Evolutionary conservation across 305 asterid species (phyloP), one percentile per base, ranked within the genome.

Genomic region (Fraxinus platypoda): DNA sequence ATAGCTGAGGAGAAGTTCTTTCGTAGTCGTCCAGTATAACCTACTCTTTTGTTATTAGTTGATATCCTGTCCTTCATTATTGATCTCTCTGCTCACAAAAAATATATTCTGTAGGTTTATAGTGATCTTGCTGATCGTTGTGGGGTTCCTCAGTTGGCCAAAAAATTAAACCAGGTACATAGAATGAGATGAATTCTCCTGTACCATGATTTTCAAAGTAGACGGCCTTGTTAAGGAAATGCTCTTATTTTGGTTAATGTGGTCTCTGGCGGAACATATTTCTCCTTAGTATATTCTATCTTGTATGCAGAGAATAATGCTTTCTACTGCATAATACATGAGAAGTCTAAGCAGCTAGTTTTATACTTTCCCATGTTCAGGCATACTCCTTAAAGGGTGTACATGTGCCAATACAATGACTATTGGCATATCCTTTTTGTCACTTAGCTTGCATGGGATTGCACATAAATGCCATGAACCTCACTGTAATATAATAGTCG

Each of bases 151-250:
- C 81, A 83, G 33, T 81, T 87, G 81, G 88, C 90, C 33, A 85
- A 85, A 75, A 87, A 87, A 77, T 79, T 87, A 76, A 87, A 85
- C 85, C 85, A 85, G 90, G 90, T 86, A 46, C n/a, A 34, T 80
- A 2, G 7, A 2, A 34, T 79, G 26, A 25, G 41, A 19, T 33
- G 71, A 17, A 21, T 21, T 31, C 66, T 72, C 21, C 26, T 41
- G 19, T 28, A 35, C 34, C 19, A 37, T n/a, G 35, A 23, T 3
- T 66, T 66, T 12, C 74, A 66, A 25, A 23, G 74, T 66, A 66
- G 35, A 66, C 33, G 2, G 74, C 74, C 74, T 66, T 66, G 74
- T 66, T 66, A 66, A 66, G 33, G 7, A 66, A 66, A 66, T 23
- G 17, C n/a, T 26, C n/a, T 26, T 9, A 3, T 26, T 37, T 31